Conservation (phyloP, 2,329 filamentous ascomycete species). For the Fusarium sp. region DNA sequence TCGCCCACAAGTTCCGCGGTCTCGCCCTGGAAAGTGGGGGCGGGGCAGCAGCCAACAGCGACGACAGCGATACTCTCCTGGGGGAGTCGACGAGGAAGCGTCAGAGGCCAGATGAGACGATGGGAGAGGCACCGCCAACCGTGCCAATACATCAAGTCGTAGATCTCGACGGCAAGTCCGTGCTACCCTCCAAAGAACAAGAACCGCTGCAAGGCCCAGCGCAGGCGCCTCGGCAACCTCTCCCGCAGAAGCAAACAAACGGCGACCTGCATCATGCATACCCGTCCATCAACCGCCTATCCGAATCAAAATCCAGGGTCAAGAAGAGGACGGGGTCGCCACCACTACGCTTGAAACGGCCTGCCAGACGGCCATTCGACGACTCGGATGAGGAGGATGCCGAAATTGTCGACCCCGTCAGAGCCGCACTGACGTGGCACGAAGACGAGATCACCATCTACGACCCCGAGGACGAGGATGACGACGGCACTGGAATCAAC, state of each 20-base stretch:
- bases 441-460: constrained; percentile 74
- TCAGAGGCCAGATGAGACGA: constrained; percentile 46
- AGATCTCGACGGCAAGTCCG: constrained; percentile 18
- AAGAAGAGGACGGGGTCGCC: constrained; percentile 52
- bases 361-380: constrained; percentile 30
- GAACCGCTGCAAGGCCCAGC: constrained; percentile 5
- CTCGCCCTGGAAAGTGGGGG: constrained; percentile 59
- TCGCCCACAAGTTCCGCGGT: constrained; percentile 62
- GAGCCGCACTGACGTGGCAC: constrained; percentile 71
- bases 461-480: constrained; percentile 70
- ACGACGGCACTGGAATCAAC: constrained; percentile 73
- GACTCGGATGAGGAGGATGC: constrained; percentile 48
- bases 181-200: constrained; percentile 6
- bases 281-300: constrained; percentile 51
- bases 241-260: constrained; percentile 22
- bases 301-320: constrained; percentile 51
- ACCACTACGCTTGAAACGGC: constrained; percentile 47
- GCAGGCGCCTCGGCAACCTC: constrained; percentile 12
- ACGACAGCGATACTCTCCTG: constrained; percentile 44
- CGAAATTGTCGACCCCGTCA: constrained; percentile 60
- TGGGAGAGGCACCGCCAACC: constrained; percentile 41
- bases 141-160: constrained; percentile 14
- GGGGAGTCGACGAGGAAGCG: constrained; percentile 51
- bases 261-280: constrained; percentile 47
- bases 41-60: constrained; percentile 50